Evolutionary conservation across 352 stramenopile species (phyloP), one percentile per base, ranked within the genome.

Genomic region (Lagenidium sp.): DNA sequence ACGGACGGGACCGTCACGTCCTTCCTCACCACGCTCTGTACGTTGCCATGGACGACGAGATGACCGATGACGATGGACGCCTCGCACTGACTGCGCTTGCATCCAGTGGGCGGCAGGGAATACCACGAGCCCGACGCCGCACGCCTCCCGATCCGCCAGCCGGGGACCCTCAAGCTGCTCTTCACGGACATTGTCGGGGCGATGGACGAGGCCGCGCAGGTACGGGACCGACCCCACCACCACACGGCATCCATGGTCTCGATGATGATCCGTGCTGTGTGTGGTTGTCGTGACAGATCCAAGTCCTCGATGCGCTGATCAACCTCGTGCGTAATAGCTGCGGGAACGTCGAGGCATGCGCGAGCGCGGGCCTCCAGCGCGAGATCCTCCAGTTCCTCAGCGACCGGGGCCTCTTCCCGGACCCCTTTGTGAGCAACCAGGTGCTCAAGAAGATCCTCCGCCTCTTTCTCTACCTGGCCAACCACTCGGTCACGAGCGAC

Each of bases 371-470:
- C 0, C 55, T 92, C 15, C 79, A 86, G 40, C 65, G 63, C n/a
- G 66, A 82, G n/a, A 79, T 89, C 32, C 41, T 92, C 16, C 36
- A 49, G 18, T 92, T 88, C 40, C 53, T 92, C 5, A 85, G 72
- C 36, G 66, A 84, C 37, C 64, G 71, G 19, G 79, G 63, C 6
- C 54, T 91, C 11, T 88, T 84, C 45, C 48, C 51, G 12, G 78
- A 82, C 45, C 58, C 69, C 41, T 68, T 62, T 58, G 46, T 86
- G 39, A 65, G 71, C 20, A 60, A 66, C 15, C 44, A 60, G 15
- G 70, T 92, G 38, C 63, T 89, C 22, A 89, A 89, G 55, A 87
- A 87, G 41, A 63, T 89, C 37, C 57, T 89, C 35, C 50, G 72
- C 4, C 53, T 92, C 32, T 82, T 92, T 39, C 45, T 92, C 15